phyloP scores from a whole-genome alignment of 2,329 filamentous ascomycete genomes.

The Beauveria scarabaeidicola region DNA sequence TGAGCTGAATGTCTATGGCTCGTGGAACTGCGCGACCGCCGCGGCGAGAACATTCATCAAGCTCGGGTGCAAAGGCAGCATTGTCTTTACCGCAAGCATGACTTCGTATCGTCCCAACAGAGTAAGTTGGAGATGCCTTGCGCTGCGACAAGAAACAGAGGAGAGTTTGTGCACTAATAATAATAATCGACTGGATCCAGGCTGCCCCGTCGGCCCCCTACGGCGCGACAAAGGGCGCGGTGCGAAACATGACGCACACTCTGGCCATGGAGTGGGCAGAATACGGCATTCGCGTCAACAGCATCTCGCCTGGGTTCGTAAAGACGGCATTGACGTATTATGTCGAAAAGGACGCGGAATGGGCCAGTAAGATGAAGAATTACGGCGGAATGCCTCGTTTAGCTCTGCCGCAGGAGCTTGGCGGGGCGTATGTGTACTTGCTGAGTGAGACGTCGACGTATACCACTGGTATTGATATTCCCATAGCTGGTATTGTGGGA shows the following conservation, averaged over 20 bases:
- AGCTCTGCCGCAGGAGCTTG: constrained; percentile 43
- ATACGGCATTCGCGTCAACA: constrained; percentile 38
- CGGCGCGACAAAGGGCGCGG: constrained; percentile 35
- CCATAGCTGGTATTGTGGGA: constrained; percentile 29
- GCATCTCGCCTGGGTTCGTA: constrained; percentile 33
- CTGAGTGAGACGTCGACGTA: constrained; percentile 44
- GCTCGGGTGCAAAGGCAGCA: constrained; percentile 25
- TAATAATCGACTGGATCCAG: background rate
- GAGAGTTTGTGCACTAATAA: background rate
- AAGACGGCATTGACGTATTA: constrained; percentile 31
- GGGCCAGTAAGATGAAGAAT: constrained; percentile 48
- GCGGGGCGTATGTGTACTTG: constrained; percentile 48
- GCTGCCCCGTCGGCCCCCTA: constrained; percentile 43
- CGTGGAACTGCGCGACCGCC: constrained; percentile 36
- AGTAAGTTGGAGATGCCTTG: constrained; percentile 6
- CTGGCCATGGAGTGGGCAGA: constrained; percentile 41
- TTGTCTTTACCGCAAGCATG: constrained; percentile 39
- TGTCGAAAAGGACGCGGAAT: constrained; percentile 43
- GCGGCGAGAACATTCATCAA: constrained; percentile 33
- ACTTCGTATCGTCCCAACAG: constrained; percentile 39
- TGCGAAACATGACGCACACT: constrained; percentile 31
- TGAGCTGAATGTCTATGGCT: constrained; percentile 38
- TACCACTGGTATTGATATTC: constrained; percentile 42
- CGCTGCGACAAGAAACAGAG: background rate
- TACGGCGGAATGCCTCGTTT: constrained; percentile 49